Conservation (phyloP, 2,329 filamentous ascomycete species). For the Penicillium nordicum region DNA sequence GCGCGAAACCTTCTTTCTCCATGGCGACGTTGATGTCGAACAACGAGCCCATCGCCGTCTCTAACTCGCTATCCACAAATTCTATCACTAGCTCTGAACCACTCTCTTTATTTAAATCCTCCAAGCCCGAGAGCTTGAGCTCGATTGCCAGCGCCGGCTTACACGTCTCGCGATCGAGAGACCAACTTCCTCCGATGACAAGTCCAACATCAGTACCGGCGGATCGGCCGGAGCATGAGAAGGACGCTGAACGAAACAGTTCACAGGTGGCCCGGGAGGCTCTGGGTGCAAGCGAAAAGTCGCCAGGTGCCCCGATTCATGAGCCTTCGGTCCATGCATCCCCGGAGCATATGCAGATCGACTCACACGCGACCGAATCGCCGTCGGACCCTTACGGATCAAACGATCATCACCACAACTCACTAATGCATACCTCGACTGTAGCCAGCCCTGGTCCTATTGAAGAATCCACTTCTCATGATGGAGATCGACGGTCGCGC, state of each 20-base stretch:
- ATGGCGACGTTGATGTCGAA: slow-evolving; percentile 45
- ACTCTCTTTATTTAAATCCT: slow-evolving; percentile 33
- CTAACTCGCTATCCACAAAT: slow-evolving; percentile 34
- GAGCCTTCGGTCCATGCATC: slow-evolving; percentile 48
- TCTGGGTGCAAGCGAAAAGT: slow-evolving; percentile 38
- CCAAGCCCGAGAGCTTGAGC: slow-evolving; percentile 38
- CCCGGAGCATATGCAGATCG: slow-evolving; percentile 46
- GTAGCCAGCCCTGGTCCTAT: slow-evolving; percentile 48
- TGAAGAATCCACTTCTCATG: slow-evolving; percentile 43
- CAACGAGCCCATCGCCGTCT: slow-evolving; percentile 40
- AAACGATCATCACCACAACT: slow-evolving; percentile 49
- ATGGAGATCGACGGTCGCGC: slow-evolving; percentile 42
- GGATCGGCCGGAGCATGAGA: slow-evolving; percentile 34
- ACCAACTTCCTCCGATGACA: slow-evolving; percentile 38
- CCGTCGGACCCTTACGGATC: slow-evolving; percentile 46
- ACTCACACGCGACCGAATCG: slow-evolving; percentile 50
- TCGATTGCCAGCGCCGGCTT: slow-evolving; percentile 45
- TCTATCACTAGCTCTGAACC: slow-evolving; percentile 32
- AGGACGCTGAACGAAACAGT: slow-evolving; percentile 34
- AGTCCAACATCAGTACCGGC: slow-evolving; percentile 52
- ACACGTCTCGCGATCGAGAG: slow-evolving; percentile 39
- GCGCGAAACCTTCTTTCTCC: slow-evolving; percentile 34
- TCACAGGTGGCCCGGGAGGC: slow-evolving; percentile 44
- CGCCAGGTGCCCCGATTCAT: slow-evolving; percentile 40
- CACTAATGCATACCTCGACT: slow-evolving; percentile 50